Evolutionary conservation across 2,329 filamentous ascomycete species (phyloP).

Genomic region (Fusarium palustre): DNA sequence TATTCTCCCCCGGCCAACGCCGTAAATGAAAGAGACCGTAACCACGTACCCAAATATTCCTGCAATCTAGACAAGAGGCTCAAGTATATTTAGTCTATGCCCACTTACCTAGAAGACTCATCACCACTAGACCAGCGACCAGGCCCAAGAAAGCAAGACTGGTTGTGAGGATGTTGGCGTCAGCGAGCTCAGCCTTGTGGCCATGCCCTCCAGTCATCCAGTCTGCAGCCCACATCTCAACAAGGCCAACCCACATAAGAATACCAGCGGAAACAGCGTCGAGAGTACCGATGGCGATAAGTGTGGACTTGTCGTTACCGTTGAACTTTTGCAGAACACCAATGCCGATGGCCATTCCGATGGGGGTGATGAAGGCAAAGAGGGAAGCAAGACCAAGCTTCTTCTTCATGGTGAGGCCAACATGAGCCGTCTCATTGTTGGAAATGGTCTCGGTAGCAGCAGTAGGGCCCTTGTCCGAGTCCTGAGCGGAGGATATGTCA

Average conservation of each 20-base stretch:
- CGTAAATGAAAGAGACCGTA: conserved; percentile 14
- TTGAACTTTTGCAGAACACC: conserved; percentile 78
- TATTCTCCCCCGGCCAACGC: conserved; percentile 24
- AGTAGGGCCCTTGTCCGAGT: conserved; percentile 46
- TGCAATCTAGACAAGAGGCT: not conserved
- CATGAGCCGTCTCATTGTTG: conserved; percentile 21
- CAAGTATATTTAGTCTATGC: conserved; percentile 58
- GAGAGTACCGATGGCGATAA: conserved; percentile 78
- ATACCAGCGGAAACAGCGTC: conserved; percentile 81
- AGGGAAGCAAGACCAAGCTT: conserved; percentile 71
- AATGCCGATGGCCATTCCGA: conserved; percentile 85
- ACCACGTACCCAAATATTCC: conserved; percentile 19
- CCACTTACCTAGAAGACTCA: conserved; percentile 82
- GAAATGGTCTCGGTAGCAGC: conserved; percentile 41
- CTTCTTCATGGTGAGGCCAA: conserved; percentile 54
- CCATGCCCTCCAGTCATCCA: conserved; percentile 68
- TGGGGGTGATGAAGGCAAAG: conserved; percentile 78
- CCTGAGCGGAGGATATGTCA: conserved; percentile 30
- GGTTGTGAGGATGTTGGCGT: conserved; percentile 62
- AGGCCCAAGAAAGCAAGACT: conserved; percentile 64
- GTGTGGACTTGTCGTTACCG: conserved; percentile 75
- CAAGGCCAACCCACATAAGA: conserved; percentile 81
- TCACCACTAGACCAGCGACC: conserved; percentile 71
- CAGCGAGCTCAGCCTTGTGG: conserved; percentile 61
- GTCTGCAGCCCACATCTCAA: conserved; percentile 83